phyloP scores from a whole-genome alignment of 2,329 filamentous ascomycete species.

The Byssothecium circinans region DNA sequence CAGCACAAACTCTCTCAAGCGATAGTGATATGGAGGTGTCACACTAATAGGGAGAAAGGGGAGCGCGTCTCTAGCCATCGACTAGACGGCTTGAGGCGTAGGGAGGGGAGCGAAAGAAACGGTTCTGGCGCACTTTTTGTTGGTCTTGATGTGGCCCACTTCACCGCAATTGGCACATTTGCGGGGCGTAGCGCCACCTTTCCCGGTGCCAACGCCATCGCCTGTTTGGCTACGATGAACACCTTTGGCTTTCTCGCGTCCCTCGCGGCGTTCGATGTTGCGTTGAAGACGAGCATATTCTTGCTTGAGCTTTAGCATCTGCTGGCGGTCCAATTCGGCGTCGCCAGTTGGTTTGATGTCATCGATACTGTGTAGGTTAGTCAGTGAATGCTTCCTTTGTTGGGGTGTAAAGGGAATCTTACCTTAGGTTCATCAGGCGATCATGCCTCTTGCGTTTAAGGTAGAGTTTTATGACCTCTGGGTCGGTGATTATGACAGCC shows the following conservation, averaged over 20 bases:
- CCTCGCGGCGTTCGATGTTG: conserved; percentile 87
- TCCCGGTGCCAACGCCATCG: conserved; percentile 50
- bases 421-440: conserved; percentile 67
- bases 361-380: conserved; percentile 55
- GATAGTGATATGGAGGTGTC: neutral
- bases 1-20: conserved; percentile 19
- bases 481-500: conserved; percentile 70
- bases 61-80: neutral
- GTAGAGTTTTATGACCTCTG: conserved; percentile 86
- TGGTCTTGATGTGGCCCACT: conserved; percentile 97
- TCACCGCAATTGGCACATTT: conserved; percentile 98
- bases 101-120: neutral
- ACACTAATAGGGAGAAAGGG: conserved; percentile 2
- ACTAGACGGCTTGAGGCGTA: neutral
- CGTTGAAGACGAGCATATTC: conserved; percentile 84
- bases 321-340: conserved; percentile 64
- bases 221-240: conserved; percentile 45
- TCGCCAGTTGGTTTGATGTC: conserved; percentile 67
- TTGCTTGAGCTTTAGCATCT: conserved; percentile 64
- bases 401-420: neutral
- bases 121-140: conserved; percentile 73
- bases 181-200: conserved; percentile 61
- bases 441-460: conserved; percentile 73
- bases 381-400: neutral
- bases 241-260: conserved; percentile 86